Base-by-base conservation (phyloP, 2,329 filamentous ascomycete species). In the Ophiostoma pallidulum region DNA sequence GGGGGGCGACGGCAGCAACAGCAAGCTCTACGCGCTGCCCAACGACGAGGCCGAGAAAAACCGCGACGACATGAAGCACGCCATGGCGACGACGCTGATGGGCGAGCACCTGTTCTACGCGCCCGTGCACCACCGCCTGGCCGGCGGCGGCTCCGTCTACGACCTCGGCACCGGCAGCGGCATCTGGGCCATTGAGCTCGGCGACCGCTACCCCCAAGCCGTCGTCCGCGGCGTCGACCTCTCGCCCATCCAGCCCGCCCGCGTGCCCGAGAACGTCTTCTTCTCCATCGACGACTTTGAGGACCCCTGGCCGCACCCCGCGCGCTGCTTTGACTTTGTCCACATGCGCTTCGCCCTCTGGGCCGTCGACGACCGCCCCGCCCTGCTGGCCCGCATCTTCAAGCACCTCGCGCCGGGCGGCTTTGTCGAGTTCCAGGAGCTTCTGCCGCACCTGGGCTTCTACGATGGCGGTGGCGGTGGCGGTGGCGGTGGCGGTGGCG, bases 211-310 rank as follows among this genome's bases (percentile, higher is more conserved):
- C 10, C 29, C 29, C 19, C 24, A 19, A 28, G 66, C 80, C 10
- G 63, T 71, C 51, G 69, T 85, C 33, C 71, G 73, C 41, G 81
- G 78, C 24, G 82, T 76, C 6, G 81, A 85, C 56, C 67, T 85
- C 5, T 83, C 79, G 1, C 79, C 80, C 2, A 79, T 84, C 26
- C 81, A 85, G 57, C 79, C 80, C 2, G 64, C 66, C 6, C 69
- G 74, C 45, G 80, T 86, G 1, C 84, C 84, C 0, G 73, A 75
- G 16, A 90, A 89, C 53, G 80, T 87, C 10, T 75, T 79, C 52
- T 90, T 89, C 54, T 78, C 80, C 49, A 73, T 89, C 40, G 83
- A 87, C 59, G 83, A 89, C 58, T 44, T 19, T 47, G 41, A 36
- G 19, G 26, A 32, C 12, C 32, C 31, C 8, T 52, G 47, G 44